These are phyloP conservation scores for Phaffomyces opuntiae DNA, from an alignment of 805 yeast species.

Conservation along the genomic window DNA sequence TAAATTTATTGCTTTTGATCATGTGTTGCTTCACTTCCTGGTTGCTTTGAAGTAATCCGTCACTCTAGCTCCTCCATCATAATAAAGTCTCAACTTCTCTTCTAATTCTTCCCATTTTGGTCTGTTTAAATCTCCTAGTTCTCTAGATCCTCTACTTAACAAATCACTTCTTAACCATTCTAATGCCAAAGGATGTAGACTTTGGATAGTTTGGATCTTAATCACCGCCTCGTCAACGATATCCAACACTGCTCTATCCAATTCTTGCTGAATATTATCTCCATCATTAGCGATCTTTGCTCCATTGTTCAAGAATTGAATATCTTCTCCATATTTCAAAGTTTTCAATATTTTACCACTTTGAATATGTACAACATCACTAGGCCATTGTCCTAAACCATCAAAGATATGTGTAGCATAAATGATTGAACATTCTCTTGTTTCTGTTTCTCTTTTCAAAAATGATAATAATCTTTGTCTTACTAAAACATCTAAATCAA, in stretches of 20 bases:
- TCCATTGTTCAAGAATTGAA: constrained; percentile 20
- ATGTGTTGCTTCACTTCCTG: constrained; percentile 20
- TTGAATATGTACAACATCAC: constrained; percentile 69
- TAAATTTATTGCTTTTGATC: no score
- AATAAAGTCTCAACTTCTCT: constrained; percentile 31
- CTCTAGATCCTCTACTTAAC: constrained; percentile 32
- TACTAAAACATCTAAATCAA: constrained; percentile 90
- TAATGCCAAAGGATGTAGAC: constrained; percentile 68
- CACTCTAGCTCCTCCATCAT: constrained; percentile 38
- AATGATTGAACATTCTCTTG: constrained; percentile 67
- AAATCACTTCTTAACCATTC: constrained; percentile 55
- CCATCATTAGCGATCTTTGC: constrained; percentile 10
- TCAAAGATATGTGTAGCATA: constrained; percentile 97
- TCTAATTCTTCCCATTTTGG: constrained; percentile 52
- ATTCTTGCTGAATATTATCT: constrained; percentile 18
- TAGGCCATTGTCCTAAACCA: constrained; percentile 89
- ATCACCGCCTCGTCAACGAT: constrained; percentile 20
- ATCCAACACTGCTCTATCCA: constrained; percentile 6
- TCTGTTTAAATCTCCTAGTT: constrained; percentile 49
- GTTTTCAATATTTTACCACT: constrained; percentile 48
- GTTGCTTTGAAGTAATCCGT: constrained; percentile 46
- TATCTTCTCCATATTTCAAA: constrained; percentile 26
- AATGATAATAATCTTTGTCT: constrained; percentile 68
- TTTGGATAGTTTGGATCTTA: constrained; percentile 36
- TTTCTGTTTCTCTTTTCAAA: constrained; percentile 63